Percentiles rank a stretch among this genome's conserved stretches.
These are phyloP conservation scores for Neoboletus subvelutipes DNA, from an alignment of 768 basidiomycete species.

Conservation along the genomic window DNA sequence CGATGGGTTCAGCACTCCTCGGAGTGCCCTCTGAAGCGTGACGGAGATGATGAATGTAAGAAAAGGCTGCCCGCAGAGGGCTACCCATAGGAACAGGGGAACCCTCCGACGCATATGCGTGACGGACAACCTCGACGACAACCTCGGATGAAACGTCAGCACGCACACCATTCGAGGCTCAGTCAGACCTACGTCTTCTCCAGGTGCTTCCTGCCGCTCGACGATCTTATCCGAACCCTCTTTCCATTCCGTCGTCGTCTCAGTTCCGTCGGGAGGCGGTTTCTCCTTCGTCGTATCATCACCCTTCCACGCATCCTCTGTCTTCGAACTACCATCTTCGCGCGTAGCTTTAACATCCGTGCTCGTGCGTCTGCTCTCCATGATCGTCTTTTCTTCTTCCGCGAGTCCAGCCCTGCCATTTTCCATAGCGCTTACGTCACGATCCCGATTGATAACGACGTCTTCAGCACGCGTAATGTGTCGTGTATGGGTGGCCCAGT, in stretches of 20 bases:
- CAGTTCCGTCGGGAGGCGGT: slow-evolving; percentile 45
- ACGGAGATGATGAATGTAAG: slow-evolving; percentile 15
- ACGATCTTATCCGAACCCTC: slow-evolving; percentile 69
- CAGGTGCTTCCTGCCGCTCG: slow-evolving; percentile 57
- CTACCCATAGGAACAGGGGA: background rate
- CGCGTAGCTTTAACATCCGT: slow-evolving; percentile 2
- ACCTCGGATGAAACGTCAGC: slow-evolving; percentile 42
- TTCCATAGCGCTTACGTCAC: slow-evolving; percentile 47
- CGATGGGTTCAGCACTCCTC: slow-evolving; percentile 26
- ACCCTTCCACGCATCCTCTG: slow-evolving; percentile 8
- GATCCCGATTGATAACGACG: slow-evolving; percentile 84
- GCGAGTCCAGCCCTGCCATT: slow-evolving; percentile 37
- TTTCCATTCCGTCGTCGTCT: slow-evolving; percentile 53
- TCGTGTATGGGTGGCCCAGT: slow-evolving; percentile 81
- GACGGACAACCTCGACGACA: slow-evolving; percentile 61
- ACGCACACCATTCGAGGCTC: background rate
- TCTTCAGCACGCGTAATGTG: slow-evolving; percentile 70
- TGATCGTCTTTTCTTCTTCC: slow-evolving; percentile 30
- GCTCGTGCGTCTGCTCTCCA: slow-evolving; percentile 27
- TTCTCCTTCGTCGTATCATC: slow-evolving; percentile 34
- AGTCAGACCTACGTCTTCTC: slow-evolving; percentile 59
- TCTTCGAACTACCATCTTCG: slow-evolving; percentile 12
- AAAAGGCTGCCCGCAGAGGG: slow-evolving; percentile 3
- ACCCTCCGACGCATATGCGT: slow-evolving; percentile 29
- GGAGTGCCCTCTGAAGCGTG: slow-evolving; percentile 19